Evolutionary conservation across 2,329 filamentous ascomycete genomes (phyloP).

Genomic region (Ophiosphaerella narmari): DNA sequence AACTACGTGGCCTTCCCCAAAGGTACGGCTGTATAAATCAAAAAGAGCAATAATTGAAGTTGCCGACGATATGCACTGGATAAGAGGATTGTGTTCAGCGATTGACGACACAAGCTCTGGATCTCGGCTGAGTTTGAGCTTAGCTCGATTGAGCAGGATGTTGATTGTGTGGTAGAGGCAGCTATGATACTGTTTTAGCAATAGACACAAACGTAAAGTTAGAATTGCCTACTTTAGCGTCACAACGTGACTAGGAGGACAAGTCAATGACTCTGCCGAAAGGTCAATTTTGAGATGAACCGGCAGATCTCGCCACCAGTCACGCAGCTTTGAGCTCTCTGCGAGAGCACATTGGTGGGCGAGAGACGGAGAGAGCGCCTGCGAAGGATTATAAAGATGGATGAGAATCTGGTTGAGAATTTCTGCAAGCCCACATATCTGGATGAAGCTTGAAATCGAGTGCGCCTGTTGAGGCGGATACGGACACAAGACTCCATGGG

Average conservation of each 20-base stretch:
- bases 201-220: background rate
- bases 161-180: slow-evolving; percentile 15
- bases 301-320: slow-evolving; percentile 14
- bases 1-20: slow-evolving; percentile 12
- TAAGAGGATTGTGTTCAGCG: slow-evolving; percentile 10
- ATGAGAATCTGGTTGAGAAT: slow-evolving; percentile 15
- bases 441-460: slow-evolving; percentile 15
- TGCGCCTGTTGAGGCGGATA: slow-evolving; percentile 13
- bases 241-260: slow-evolving; percentile 12
- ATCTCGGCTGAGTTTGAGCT: slow-evolving; percentile 10
- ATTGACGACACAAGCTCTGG: slow-evolving; percentile 1
- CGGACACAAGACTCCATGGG: slow-evolving; percentile 4
- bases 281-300: slow-evolving; percentile 14
- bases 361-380: background rate
- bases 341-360: slow-evolving; percentile 7
- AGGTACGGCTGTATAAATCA: slow-evolving; percentile 8
- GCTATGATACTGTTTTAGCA: background rate
- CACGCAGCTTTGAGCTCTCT: slow-evolving; percentile 6
- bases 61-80: slow-evolving; percentile 15
- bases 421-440: slow-evolving; percentile 13
- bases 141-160: slow-evolving; percentile 13
- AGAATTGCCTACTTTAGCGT: slow-evolving; percentile 9
- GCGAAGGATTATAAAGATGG: slow-evolving; percentile 9
- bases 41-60: slow-evolving; percentile 14
- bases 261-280: slow-evolving; percentile 1